Evolutionary conservation across 2,329 filamentous ascomycete species (phyloP).

Genomic region (Phaeosphaeriaceae sp.): DNA sequence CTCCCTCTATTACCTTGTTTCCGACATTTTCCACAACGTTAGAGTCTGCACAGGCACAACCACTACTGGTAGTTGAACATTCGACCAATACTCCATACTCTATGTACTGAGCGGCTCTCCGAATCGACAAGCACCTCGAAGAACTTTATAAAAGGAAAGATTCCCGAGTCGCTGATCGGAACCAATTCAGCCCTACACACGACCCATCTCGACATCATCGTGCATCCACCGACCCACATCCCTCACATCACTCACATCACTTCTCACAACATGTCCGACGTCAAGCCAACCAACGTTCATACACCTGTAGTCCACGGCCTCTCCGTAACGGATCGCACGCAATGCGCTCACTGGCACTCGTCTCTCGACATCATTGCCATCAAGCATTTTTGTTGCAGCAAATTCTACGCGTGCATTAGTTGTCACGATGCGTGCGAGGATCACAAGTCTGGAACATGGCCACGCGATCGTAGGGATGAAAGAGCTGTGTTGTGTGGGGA

Average conservation of each 20-base stretch:
- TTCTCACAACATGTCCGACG: constrained; percentile 10
- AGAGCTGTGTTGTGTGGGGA: constrained; percentile 40
- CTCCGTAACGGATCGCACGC: constrained; percentile 35
- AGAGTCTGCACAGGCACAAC: neutral
- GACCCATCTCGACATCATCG: constrained; percentile 8
- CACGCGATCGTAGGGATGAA: constrained; percentile 19
- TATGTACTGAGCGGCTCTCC: neutral
- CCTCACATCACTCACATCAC: constrained; percentile 4
- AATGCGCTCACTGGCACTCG: constrained; percentile 44
- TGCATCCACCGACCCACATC: neutral
- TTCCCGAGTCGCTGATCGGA: neutral
- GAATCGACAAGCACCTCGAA: neutral
- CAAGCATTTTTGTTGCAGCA: constrained; percentile 44
- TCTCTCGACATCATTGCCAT: constrained; percentile 48
- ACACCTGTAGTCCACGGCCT: constrained; percentile 29
- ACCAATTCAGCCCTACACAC: constrained; percentile 26
- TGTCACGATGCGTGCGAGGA: constrained; percentile 40
- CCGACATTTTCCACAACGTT: no score
- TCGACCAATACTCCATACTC: neutral
- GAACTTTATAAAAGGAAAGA: neutral
- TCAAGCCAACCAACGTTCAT: neutral
- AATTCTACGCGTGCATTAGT: constrained; percentile 47
- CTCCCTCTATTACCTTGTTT: no score
- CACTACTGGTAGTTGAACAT: neutral
- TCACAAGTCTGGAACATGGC: constrained; percentile 36